Percentiles rank a stretch among this genome's conserved stretches.
These are phyloP conservation scores for Fomitopsis schrenkii DNA, from an alignment of 1,284 basidiomycete genomes.

Conservation along the genomic window DNA sequence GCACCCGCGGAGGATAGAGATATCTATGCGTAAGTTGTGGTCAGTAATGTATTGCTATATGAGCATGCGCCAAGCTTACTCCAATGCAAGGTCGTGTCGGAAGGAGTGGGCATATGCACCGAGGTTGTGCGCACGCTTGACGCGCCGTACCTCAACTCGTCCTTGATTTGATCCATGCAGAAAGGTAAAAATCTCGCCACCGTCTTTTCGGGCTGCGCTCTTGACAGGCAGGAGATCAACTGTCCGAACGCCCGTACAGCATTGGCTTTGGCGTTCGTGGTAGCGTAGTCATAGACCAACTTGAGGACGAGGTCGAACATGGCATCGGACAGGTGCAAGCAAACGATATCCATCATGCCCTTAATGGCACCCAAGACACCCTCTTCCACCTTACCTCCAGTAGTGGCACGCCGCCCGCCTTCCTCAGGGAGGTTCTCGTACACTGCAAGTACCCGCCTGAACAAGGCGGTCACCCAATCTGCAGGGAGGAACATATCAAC, in stretches of 20 bases:
- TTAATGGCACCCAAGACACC: constrained; percentile 80
- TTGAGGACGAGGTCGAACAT: constrained; percentile 87
- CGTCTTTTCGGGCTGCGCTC: constrained; percentile 75
- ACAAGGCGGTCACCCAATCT: constrained; percentile 90
- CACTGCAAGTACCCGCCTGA: constrained; percentile 82
- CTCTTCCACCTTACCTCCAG: constrained; percentile 87
- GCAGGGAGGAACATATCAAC: constrained; percentile 1
- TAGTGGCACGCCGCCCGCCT: constrained; percentile 76
- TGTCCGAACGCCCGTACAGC: constrained; percentile 89
- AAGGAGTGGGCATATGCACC: constrained; percentile 73
- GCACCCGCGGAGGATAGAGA: constrained; percentile 76
- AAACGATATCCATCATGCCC: constrained; percentile 81
- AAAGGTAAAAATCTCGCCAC: constrained; percentile 80
- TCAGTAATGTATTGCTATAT: constrained; percentile 1
- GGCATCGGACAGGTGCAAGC: constrained; percentile 83
- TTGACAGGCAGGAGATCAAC: constrained; percentile 83
- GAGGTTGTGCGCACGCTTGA: constrained; percentile 92
- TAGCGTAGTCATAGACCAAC: constrained; percentile 84
- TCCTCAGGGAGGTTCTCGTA: constrained; percentile 96
- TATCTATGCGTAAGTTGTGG: constrained; percentile 40
- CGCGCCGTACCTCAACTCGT: constrained; percentile 88
- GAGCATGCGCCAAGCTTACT: constrained; percentile 47
- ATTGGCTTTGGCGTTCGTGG: constrained; percentile 84
- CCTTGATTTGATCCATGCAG: constrained; percentile 77
- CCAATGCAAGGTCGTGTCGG: constrained; percentile 94